Base-by-base conservation (phyloP, 176 grass and related monocot genomes). In the Elaeis guineensis region DNA sequence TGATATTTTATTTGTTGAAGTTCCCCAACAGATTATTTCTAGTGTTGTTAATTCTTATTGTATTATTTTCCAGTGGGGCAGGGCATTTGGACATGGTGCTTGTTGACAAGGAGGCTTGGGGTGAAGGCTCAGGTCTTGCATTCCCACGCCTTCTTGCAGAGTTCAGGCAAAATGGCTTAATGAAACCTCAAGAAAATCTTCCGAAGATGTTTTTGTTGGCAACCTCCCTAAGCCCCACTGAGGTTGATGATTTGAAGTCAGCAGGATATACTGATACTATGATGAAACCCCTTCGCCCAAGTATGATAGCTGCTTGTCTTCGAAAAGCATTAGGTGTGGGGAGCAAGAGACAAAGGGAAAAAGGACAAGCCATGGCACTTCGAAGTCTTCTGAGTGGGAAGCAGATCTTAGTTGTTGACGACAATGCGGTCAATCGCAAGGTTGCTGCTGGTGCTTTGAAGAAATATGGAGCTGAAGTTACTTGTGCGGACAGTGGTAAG, bases 41-140 rank as follows among this genome's bases (percentile, higher is more conserved):
- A 14, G 22, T 17, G 26, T 61, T 67, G 19, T 24, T 78, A 15
- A 63, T 70, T 16, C 25, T 56, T 57, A 39, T n/a, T 63, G 7
- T 21, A 52, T 67, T 75, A 56, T 69, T 91, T 53, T 49, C 26
- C 59, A 78, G 66, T 62, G 74, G 69, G 49, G 78, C 55, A 55
- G 67, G 57, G 57, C 79, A 61, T 51, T 57, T 79, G 30, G 78
- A 83, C 65, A 80, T 83, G 83, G 83, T 86, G 6, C 30, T 86
- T 75, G 73, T 91, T 57, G 88, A 91, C 58, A 86, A 86, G 78
- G 83, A 91, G 68, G 83, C 79, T 56, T 91, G 88, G 73, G 69
- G 73, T 60, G 73, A 80, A 53, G 72, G 69, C 29, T 83, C 83
- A 39, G 77, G 79, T 69, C 58, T 78, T 53, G 59, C 39, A 23